A percentile compares a stretch with the other conserved stretches of the same genome.
Evolutionary conservation across 106 monocot species (phyloP).

Genomic region (Gastrodia elata): DNA sequence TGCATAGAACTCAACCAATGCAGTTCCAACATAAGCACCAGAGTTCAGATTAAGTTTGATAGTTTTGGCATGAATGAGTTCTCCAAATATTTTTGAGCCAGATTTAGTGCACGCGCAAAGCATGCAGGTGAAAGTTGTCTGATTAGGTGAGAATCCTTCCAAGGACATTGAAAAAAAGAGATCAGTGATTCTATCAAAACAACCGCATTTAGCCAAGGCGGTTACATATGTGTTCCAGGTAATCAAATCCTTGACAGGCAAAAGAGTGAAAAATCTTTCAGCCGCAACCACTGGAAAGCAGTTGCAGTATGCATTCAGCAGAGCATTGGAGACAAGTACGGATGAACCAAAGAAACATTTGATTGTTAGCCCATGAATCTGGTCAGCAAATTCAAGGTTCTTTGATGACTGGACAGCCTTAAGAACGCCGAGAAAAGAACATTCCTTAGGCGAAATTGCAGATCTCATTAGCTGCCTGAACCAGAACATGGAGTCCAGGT

Average conservation of each 20-base stretch:
- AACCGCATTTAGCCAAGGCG: conserved; percentile 22
- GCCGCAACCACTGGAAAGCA: conserved; percentile 13
- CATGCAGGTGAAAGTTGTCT: conserved; percentile 33
- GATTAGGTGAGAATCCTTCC: conserved; percentile 35
- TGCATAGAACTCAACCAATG: conserved; percentile 50
- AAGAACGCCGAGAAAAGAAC: conserved; percentile 37
- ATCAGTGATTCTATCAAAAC: conserved; percentile 29
- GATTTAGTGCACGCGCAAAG: conserved; percentile 29
- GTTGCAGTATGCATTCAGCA: conserved; percentile 35
- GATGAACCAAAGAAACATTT: conserved; percentile 30
- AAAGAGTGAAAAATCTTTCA: conserved; percentile 25
- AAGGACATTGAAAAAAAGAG: conserved; percentile 31
- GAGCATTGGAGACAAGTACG: conserved; percentile 34
- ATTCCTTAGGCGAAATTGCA: conserved; percentile 19
- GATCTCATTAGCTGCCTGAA: conserved; percentile 39
- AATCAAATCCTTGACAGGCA: conserved; percentile 35
- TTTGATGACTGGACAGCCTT: conserved; percentile 16
- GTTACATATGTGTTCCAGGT: conserved; percentile 67
- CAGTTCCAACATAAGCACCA: conserved; percentile 31
- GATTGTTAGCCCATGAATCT: conserved; percentile 35
- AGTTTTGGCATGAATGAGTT: conserved; percentile 54
- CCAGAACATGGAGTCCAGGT: conserved; percentile 21
- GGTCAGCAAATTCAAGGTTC: conserved; percentile 14
- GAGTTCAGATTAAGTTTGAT: conserved; percentile 36
- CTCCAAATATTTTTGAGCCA: conserved; percentile 18